These are phyloP conservation scores for Tylopilus orsonianus DNA, from an alignment of 1,284 basidiomycete species.

Conservation along the genomic window DNA sequence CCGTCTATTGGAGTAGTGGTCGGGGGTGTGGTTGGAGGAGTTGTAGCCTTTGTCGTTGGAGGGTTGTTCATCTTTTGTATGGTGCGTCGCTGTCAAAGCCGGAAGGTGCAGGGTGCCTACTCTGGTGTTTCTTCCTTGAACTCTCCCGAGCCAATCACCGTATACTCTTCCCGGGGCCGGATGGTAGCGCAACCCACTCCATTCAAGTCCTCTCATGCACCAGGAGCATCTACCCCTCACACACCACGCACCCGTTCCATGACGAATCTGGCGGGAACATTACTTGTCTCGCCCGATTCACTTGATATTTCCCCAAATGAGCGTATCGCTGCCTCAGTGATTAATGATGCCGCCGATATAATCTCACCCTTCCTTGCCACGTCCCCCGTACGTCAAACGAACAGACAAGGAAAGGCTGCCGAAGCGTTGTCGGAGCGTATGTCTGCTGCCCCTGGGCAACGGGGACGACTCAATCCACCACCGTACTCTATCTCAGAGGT, in stretches of 20 bases:
- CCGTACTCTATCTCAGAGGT: slow-evolving; percentile 18
- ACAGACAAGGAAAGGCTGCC: not conserved
- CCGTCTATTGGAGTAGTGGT: slow-evolving; percentile 14
- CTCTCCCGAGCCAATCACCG: not conserved
- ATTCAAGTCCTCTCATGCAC: not conserved
- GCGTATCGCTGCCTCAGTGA: not conserved
- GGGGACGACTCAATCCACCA: slow-evolving; percentile 26
- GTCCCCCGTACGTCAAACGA: slow-evolving; percentile 4
- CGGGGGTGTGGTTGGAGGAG: slow-evolving; percentile 24
- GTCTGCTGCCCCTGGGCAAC: slow-evolving; percentile 5
- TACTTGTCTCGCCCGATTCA: slow-evolving; percentile 1
- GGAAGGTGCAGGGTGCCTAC: not conserved
- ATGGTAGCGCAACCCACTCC: not conserved
- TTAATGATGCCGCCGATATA: slow-evolving; percentile 22
- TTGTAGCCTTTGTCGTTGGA: slow-evolving; percentile 13
- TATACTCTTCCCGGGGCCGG: not conserved
- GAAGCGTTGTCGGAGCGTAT: slow-evolving; percentile 11
- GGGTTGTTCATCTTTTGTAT: slow-evolving; percentile 15
- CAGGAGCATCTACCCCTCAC: not conserved
- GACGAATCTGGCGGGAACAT: slow-evolving; percentile 6
- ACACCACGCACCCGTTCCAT: slow-evolving; percentile 13
- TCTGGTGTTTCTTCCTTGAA: not conserved
- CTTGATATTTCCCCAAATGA: not conserved
- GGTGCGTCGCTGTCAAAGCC: slow-evolving; percentile 16
- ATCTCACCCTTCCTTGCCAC: slow-evolving; percentile 26